Evolutionary conservation across 129 eudicot species (phyloP).

Genomic region (Heracleum sosnowskyi): DNA sequence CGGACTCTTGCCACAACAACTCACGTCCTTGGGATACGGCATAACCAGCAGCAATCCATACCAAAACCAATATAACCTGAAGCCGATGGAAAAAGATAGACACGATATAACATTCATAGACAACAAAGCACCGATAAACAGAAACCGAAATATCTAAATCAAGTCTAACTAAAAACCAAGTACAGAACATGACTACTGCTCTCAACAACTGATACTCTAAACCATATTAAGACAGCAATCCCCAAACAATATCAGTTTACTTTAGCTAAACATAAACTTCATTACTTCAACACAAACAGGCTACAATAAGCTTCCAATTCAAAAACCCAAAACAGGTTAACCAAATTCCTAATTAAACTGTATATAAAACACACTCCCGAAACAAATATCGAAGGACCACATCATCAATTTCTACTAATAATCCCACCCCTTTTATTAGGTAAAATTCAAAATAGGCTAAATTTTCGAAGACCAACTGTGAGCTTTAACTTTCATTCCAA

Average conservation of each 20-base stretch:
- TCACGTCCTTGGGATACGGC: slow-evolving; percentile 35
- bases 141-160: not conserved
- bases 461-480: not conserved
- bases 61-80: slow-evolving; percentile 62
- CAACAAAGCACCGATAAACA: not conserved
- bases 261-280: not conserved
- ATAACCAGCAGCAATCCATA: slow-evolving; percentile 29
- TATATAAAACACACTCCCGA: too few species aligned
- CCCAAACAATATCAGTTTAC: not conserved
- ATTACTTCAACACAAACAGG: not conserved
- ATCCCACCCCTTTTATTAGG: too few species aligned
- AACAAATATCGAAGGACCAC: too few species aligned
- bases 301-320: not conserved
- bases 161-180: not conserved
- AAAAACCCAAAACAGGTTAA: not conserved
- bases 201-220: too few species aligned
- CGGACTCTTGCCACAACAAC: slow-evolving; percentile 20
- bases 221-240: not conserved
- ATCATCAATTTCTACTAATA: too few species aligned
- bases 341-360: not conserved
- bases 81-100: not conserved
- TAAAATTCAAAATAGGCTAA: too few species aligned
- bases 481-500: not conserved
- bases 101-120: not conserved
- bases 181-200: not conserved